A percentile compares a stretch with the other conserved stretches of the same genome.
Evolutionary conservation across 192 early-diverging fungal genomes (phyloP).

Genomic region (Phycomyces nitens): DNA sequence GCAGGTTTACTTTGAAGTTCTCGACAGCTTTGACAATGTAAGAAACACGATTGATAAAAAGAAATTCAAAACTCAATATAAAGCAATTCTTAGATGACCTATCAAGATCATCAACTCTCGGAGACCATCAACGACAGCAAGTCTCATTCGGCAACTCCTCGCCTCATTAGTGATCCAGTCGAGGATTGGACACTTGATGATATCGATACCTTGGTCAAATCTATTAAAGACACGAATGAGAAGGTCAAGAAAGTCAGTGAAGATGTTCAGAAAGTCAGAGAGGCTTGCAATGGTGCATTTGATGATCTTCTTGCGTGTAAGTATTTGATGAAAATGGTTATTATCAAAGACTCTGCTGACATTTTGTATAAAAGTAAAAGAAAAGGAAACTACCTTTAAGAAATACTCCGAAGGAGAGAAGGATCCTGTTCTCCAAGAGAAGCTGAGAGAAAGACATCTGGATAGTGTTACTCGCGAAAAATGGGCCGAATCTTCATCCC

Average conservation of each 20-base stretch:
- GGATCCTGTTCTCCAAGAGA: slow-evolving; percentile 1
- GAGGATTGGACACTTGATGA: slow-evolving; percentile 2
- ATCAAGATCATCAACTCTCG: background rate
- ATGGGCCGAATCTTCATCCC: background rate
- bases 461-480: background rate
- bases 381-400: slow-evolving; percentile 7
- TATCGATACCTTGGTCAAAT: background rate
- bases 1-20: slow-evolving; percentile 7
- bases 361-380: background rate
- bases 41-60: background rate
- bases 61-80: background rate
- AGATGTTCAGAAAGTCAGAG: background rate
- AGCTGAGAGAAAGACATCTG: slow-evolving; percentile 6
- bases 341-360: background rate
- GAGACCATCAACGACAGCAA: background rate
- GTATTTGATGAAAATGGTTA: background rate
- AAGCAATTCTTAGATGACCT: background rate
- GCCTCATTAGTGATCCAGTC: background rate
- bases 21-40: slow-evolving; percentile 8
- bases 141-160: background rate
- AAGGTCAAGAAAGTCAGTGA: background rate
- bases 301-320: slow-evolving; percentile 11
- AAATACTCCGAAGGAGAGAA: background rate
- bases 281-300: background rate
- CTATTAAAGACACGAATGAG: background rate